Evolutionary conservation across 2,329 filamentous ascomycete genomes (phyloP).

Genomic region (Gaeumannomyces sp.): DNA sequence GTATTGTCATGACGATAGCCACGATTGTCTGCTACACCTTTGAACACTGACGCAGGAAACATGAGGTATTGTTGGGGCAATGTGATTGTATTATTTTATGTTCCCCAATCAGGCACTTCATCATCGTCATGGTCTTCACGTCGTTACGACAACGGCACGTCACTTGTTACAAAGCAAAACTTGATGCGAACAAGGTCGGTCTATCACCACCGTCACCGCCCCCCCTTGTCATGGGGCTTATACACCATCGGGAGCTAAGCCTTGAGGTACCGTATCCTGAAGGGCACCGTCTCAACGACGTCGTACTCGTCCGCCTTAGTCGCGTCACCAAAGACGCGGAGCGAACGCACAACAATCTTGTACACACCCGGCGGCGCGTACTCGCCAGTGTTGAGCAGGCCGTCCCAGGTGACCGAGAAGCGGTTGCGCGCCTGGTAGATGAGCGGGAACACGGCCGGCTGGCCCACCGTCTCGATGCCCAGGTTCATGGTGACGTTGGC

Average conservation of each 20-base stretch:
- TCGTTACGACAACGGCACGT: no score
- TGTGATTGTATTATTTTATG: no score
- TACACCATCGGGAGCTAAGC: not conserved
- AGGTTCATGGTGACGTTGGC: slow-evolving; percentile 22
- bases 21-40: no score
- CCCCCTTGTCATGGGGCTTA: not conserved
- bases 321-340: slow-evolving; percentile 45
- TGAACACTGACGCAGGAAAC: no score
- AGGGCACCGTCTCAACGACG: slow-evolving; percentile 31
- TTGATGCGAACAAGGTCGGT: no score
- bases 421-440: slow-evolving; percentile 25
- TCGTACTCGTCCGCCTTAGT: slow-evolving; percentile 41
- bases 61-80: no score
- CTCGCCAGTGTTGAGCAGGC: slow-evolving; percentile 37
- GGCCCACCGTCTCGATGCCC: slow-evolving; percentile 36
- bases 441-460: slow-evolving; percentile 35
- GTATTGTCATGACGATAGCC: not conserved
- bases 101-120: no score
- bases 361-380: slow-evolving; percentile 45
- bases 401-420: slow-evolving; percentile 33
- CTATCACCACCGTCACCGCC: not conserved
- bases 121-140: no score
- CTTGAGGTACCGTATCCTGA: slow-evolving; percentile 38
- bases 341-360: slow-evolving; percentile 40
- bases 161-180: no score